phyloP scores from a whole-genome alignment of 2,329 filamentous ascomycete species.

The Beauveria asiatica region DNA sequence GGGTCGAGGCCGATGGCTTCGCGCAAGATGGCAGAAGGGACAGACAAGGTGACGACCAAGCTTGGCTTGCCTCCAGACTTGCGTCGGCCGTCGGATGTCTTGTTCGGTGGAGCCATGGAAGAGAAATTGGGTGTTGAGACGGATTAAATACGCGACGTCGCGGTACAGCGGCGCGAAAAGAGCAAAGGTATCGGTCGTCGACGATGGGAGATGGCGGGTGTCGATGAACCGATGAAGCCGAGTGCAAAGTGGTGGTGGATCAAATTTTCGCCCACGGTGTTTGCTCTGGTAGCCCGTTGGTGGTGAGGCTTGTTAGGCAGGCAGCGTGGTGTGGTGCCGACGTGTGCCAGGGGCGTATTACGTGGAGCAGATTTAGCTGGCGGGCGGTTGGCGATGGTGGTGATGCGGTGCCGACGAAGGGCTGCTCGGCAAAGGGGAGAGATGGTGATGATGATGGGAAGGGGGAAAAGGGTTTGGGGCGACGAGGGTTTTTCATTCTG shows the following conservation, averaged over 20 bases:
- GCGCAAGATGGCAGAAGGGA: conserved; percentile 42
- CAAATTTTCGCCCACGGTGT: neutral
- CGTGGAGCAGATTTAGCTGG: conserved; percentile 9
- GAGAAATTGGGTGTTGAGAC: neutral
- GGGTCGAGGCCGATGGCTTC: conserved; percentile 35
- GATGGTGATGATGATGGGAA: conserved; percentile 4
- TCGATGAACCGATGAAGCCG: neutral
- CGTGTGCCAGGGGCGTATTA: conserved; percentile 11
- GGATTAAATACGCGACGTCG: neutral
- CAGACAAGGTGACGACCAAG: conserved; percentile 43
- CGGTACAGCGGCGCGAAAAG: neutral
- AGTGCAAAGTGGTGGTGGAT: conserved; percentile 3
- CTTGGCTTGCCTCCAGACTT: conserved; percentile 29
- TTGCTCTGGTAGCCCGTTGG: conserved; percentile 11
- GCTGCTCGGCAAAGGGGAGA: conserved; percentile 11
- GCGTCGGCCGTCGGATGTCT: conserved; percentile 27
- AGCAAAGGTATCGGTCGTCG: neutral
- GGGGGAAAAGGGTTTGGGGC: conserved; percentile 13
- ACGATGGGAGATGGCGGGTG: neutral
- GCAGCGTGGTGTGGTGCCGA: neutral
- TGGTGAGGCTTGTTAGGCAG: conserved; percentile 5
- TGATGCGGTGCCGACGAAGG: conserved; percentile 12
- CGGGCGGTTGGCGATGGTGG: conserved; percentile 12
- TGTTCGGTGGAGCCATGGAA: conserved; percentile 27
- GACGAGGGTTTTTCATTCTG: conserved; percentile 24